Percentiles rank a stretch among this genome's conserved stretches.
phyloP scores from a whole-genome alignment of 495 filamentous ascomycete genomes.

The Tetracladium marchalianum region DNA sequence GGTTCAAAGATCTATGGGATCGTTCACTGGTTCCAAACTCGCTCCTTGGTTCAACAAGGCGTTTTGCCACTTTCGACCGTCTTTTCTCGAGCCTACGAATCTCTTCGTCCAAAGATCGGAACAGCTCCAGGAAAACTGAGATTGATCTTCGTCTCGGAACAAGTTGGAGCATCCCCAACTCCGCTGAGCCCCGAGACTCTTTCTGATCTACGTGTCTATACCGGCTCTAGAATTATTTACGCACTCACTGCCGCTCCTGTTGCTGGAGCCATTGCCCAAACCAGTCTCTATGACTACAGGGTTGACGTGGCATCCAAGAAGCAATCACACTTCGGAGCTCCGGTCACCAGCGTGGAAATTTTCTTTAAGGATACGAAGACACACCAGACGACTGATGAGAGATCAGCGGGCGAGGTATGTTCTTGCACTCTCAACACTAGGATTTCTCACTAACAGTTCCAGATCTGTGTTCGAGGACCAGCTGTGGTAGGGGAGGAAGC shows the following conservation, averaged over 20 bases:
- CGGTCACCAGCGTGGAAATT: constrained; percentile 70
- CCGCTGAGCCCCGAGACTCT: constrained; percentile 55
- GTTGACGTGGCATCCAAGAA: constrained; percentile 29
- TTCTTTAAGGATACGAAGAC: constrained; percentile 50
- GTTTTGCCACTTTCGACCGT: constrained; percentile 60
- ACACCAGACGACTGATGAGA: constrained; percentile 49
- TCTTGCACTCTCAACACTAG: constrained; percentile 1
- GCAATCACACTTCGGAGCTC: constrained; percentile 71
- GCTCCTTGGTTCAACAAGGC: constrained; percentile 55
- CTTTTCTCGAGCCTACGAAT: constrained; percentile 51
- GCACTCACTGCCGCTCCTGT: constrained; percentile 73
- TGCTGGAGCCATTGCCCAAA: constrained; percentile 78
- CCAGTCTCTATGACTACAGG: constrained; percentile 80
- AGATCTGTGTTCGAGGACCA: constrained; percentile 58
- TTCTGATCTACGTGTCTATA: constrained; percentile 71
- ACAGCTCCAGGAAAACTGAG: constrained; percentile 64
- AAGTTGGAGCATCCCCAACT: constrained; percentile 37
- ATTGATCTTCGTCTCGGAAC: constrained; percentile 58
- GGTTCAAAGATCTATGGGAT: constrained; percentile 24
- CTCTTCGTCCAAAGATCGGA: constrained; percentile 48
- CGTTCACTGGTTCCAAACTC: constrained; percentile 49
- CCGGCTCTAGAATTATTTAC: constrained; percentile 72
- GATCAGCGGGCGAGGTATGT: constrained; percentile 50
- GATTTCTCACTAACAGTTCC: constrained; percentile 9
- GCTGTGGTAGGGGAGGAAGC: constrained; percentile 56